phyloP scores from a whole-genome alignment of 495 filamentous ascomycete genomes.

The Aspergillus cavernicola region DNA sequence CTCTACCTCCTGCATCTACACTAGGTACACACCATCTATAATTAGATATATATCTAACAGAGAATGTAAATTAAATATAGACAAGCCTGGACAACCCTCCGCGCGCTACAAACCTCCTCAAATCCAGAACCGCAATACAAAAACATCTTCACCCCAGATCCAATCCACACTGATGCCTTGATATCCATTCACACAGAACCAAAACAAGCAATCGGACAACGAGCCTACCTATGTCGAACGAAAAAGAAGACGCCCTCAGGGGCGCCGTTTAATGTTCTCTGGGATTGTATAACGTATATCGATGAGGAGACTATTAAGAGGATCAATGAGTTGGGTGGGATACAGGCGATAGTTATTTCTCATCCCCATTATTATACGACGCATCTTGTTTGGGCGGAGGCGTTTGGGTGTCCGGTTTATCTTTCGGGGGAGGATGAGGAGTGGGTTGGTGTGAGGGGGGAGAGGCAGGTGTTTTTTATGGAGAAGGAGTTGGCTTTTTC shows the following conservation, averaged over 20 bases:
- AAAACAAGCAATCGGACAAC: constrained; percentile 65
- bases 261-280: constrained; percentile 55
- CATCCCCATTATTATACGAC: constrained; percentile 79
- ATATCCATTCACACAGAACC: constrained; percentile 23
- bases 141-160: constrained; percentile 24
- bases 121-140: constrained; percentile 11
- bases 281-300: constrained; percentile 67
- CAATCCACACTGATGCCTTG: constrained; percentile 6
- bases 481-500: constrained; percentile 5
- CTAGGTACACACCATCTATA: not conserved
- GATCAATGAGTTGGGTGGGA: constrained; percentile 51
- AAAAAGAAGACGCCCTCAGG: constrained; percentile 41
- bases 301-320: constrained; percentile 53
- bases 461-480: constrained; percentile 14
- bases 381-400: constrained; percentile 60
- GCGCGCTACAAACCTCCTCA: constrained; percentile 11
- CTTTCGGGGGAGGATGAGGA: constrained; percentile 55
- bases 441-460: constrained; percentile 51
- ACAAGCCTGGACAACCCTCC: constrained; percentile 26
- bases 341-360: constrained; percentile 71
- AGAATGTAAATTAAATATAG: constrained; percentile 30
- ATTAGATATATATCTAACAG: not conserved
- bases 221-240: constrained; percentile 61
- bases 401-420: constrained; percentile 63
- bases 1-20: no score